Evolutionary conservation across 768 basidiomycete species (phyloP).

Genomic region (Lactarius vividus): DNA sequence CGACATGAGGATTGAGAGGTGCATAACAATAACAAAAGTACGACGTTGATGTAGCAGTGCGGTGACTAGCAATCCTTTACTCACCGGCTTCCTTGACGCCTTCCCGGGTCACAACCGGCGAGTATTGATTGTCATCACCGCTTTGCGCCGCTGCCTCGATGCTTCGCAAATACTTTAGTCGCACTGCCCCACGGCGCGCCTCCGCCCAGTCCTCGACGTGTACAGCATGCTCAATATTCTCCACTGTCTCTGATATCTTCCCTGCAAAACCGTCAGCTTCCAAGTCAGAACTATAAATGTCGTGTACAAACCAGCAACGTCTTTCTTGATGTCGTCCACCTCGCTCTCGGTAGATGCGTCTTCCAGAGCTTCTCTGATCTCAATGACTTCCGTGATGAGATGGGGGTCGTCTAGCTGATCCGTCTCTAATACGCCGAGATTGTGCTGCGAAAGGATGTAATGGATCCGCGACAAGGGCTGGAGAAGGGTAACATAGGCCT

Average conservation of each 20-base stretch:
- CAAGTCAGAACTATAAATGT: background rate
- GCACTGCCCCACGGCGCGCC: slow-evolving; percentile 59
- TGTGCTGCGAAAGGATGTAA: slow-evolving; percentile 71
- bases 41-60: background rate
- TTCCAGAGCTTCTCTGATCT: slow-evolving; percentile 74
- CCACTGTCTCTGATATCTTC: slow-evolving; percentile 47
- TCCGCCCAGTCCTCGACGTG: slow-evolving; percentile 50
- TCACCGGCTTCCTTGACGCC: background rate
- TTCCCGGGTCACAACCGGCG: background rate
- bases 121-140: background rate
- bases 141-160: slow-evolving; percentile 52
- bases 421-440: slow-evolving; percentile 56
- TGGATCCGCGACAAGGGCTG: slow-evolving; percentile 73
- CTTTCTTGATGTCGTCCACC: slow-evolving; percentile 49
- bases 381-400: slow-evolving; percentile 77
- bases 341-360: slow-evolving; percentile 49
- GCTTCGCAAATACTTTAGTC: slow-evolving; percentile 70
- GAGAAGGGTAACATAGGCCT: slow-evolving; percentile 74
- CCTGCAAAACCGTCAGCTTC: slow-evolving; percentile 38
- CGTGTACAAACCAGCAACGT: slow-evolving; percentile 53
- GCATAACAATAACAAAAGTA: background rate
- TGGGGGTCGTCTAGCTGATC: slow-evolving; percentile 70
- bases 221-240: slow-evolving; percentile 49
- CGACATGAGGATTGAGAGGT: too few species aligned
- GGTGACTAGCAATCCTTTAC: background rate